phyloP scores from a whole-genome alignment of 495 filamentous ascomycete species.

The Neurospora sp. region DNA sequence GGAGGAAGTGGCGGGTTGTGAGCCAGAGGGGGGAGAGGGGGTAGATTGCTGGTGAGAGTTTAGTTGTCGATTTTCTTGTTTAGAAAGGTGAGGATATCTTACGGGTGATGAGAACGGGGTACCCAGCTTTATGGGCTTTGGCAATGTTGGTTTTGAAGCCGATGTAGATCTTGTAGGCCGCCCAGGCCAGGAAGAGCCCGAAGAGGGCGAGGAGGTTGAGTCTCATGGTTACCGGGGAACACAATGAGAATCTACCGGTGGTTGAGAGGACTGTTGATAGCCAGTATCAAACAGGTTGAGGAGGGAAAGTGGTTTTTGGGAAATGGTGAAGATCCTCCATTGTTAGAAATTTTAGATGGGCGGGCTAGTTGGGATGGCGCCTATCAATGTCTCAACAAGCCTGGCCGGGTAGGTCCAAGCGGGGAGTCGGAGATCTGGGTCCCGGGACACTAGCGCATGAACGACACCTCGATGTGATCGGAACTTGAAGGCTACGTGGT shows the following conservation, averaged over 20 bases:
- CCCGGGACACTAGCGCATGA: background rate
- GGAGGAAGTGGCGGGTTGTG: conserved; percentile 34
- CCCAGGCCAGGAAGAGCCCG: conserved; percentile 3
- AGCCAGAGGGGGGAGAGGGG: conserved; percentile 42
- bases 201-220: conserved; percentile 5
- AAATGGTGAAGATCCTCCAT: background rate
- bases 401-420: background rate
- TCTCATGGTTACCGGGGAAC: background rate
- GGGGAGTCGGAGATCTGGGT: background rate
- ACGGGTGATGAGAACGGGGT: conserved; percentile 39
- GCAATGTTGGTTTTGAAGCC: conserved; percentile 31
- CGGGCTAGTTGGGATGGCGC: background rate
- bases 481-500: background rate
- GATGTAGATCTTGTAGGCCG: conserved; percentile 13
- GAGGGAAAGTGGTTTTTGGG: background rate
- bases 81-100: background rate
- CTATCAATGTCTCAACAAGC: background rate
- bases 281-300: background rate
- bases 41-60: conserved; percentile 21
- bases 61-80: background rate
- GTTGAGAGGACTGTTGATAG: background rate
- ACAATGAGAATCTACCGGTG: background rate
- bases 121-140: conserved; percentile 32
- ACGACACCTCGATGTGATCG: background rate
- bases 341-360: background rate